A percentile compares a stretch with the other conserved stretches of the same genome.
Evolutionary conservation across 2,329 filamentous ascomycete genomes (phyloP).

Genomic region (Paraphaeosphaeria sporulosa): DNA sequence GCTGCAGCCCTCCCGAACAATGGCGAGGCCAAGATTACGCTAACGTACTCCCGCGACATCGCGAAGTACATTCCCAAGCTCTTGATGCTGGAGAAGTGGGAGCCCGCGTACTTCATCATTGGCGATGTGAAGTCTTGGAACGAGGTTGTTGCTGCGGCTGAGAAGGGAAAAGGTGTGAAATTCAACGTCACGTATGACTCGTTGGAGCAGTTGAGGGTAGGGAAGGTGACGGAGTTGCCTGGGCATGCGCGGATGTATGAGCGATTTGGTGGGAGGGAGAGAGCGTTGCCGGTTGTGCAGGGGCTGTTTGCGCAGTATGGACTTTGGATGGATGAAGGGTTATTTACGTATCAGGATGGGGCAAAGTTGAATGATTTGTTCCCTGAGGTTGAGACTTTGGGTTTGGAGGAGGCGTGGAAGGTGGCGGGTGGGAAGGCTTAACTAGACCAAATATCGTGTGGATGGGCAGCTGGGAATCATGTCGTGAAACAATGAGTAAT

Average conservation of each 20-base stretch:
- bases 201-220: slow-evolving; percentile 21
- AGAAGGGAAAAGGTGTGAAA: slow-evolving; percentile 21
- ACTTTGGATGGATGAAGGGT: slow-evolving; percentile 18
- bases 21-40: slow-evolving; percentile 54
- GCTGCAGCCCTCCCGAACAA: slow-evolving; percentile 58
- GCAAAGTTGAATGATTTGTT: slow-evolving; percentile 21
- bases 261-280: slow-evolving; percentile 15
- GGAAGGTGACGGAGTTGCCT: slow-evolving; percentile 23
- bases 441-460: neutral
- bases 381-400: slow-evolving; percentile 20
- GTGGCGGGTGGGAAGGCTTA: neutral
- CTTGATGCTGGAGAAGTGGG: slow-evolving; percentile 56
- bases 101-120: slow-evolving; percentile 36
- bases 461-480: too few relatives aligned
- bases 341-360: slow-evolving; percentile 3
- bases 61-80: slow-evolving; percentile 55
- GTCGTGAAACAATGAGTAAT: too few relatives aligned
- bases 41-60: slow-evolving; percentile 61
- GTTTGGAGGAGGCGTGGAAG: slow-evolving; percentile 18
- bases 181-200: slow-evolving; percentile 24
- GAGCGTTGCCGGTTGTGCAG: slow-evolving; percentile 9
- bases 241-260: slow-evolving; percentile 10
- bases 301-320: slow-evolving; percentile 13
- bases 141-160: slow-evolving; percentile 19
- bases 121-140: slow-evolving; percentile 25